A percentile compares a stretch with the other conserved stretches of the same genome.
phyloP scores from a whole-genome alignment of 2,329 filamentous ascomycete species.

The Exserohilum turcica region DNA sequence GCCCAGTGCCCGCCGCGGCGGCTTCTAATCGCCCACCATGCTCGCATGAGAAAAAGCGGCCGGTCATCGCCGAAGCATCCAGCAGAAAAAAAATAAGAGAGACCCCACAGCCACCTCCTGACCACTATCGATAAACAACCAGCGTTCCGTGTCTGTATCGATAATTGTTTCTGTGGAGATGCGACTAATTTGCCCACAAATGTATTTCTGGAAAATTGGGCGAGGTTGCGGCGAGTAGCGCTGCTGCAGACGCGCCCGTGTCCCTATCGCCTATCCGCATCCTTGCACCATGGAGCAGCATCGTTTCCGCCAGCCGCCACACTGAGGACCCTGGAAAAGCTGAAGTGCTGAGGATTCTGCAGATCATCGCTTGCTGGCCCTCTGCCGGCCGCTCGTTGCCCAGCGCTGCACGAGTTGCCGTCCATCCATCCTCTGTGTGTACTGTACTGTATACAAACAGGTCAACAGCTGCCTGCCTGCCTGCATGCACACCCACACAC shows the following conservation, averaged over 20 bases:
- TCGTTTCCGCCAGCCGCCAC: conserved; percentile 19
- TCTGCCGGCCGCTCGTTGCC: too few relatives aligned
- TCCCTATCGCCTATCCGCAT: conserved; percentile 14
- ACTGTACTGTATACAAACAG: neutral
- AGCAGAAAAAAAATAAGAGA: neutral
- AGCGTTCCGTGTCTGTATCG: conserved; percentile 5
- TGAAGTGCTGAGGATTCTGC: conserved; percentile 15
- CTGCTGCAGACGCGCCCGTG: conserved; percentile 21
- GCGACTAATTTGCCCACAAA: conserved; percentile 5
- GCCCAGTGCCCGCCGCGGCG: conserved; percentile 2
- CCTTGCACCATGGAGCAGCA: conserved; percentile 21
- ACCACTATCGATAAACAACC: conserved; percentile 9
- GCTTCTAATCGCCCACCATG: neutral
- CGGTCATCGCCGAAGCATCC: conserved; percentile 14
- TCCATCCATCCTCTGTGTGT: neutral
- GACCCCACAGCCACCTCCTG: conserved; percentile 31
- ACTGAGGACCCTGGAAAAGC: conserved; percentile 24
- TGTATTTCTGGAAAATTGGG: conserved; percentile 24
- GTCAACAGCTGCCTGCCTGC: neutral
- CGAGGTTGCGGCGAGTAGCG: conserved; percentile 10
- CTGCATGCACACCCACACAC: neutral
- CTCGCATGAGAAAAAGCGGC: neutral
- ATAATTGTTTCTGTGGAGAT: conserved; percentile 25
- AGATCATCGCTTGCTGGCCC: conserved; percentile 21
- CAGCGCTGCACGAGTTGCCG: conserved; percentile 1